Evolutionary conservation across 2,329 filamentous ascomycete genomes (phyloP).

Genomic region (Aspergillus novoparasiticus): DNA sequence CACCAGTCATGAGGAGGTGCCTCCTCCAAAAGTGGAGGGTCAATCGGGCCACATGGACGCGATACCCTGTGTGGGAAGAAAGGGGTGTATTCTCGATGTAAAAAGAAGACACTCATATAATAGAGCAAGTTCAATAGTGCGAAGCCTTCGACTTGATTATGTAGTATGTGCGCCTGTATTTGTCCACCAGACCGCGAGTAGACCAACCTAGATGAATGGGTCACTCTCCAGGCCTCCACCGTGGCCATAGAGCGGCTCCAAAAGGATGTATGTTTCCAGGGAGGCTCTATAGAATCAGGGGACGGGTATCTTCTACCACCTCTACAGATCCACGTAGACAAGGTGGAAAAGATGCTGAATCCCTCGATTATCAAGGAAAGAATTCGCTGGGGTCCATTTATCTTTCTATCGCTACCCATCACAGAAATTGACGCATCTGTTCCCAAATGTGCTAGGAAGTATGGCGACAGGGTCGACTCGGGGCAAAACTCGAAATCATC

Average conservation of each 20-base stretch:
- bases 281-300: neutral
- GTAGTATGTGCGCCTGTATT: neutral
- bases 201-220: neutral
- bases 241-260: neutral
- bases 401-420: neutral
- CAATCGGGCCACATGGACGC: neutral
- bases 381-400: neutral
- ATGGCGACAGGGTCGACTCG: neutral
- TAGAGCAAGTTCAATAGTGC: neutral
- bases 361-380: neutral
- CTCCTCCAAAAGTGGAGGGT: neutral
- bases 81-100: constrained; percentile 2
- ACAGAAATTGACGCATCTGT: neutral
- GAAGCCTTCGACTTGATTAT: neutral
- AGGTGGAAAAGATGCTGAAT: neutral
- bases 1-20: neutral
- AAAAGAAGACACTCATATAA: neutral
- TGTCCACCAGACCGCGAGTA: neutral
- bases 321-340: neutral
- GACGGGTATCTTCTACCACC: neutral
- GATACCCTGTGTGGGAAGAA: neutral
- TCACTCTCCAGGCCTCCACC: neutral
- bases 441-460: neutral
- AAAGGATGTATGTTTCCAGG: neutral
- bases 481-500: neutral